Evolutionary conservation across 805 yeast genomes (phyloP), one percentile per base, ranked within the genome.

Genomic region (Ogataea ramenticola): DNA sequence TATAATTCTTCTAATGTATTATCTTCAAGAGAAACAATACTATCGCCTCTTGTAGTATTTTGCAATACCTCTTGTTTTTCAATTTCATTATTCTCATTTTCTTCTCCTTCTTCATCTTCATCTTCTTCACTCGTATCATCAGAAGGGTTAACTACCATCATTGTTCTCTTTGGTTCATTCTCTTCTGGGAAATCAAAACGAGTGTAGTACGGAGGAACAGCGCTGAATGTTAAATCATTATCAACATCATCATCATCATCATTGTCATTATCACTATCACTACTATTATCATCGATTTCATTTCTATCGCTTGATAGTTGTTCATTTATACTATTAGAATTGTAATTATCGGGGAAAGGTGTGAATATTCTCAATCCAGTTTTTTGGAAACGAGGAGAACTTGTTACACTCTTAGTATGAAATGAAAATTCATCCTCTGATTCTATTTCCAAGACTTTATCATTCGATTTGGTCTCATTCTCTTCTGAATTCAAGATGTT

Each of bases 141-240:
- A 16, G 39, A 34, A 4, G 34, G 33, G 26, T 53, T 53, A 24
- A 49, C 48, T 26, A 57, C 50, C 32, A 52, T 48, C 64, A 59
- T 59, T 30, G 48, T 51, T 46, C 45, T 36, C 32, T 29, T 43
- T 2, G 48, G 51, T 9, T 33, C 37, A 24, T 7, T 24, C 8
- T 50, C 53, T 6, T 45, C 48, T 3, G 17, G 8, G 16, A 48
- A 40, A 17, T 54, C 60, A 44, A 60, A 59, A 10, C 55, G 61
- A 2, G 61, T 47, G 26, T 53, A 55, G 40, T 52, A 51, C 7
- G 69, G 67, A 2, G 70, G 58, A 40, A 59, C 55, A 2, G 67
- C 69, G 7, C 56, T 58, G 44, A 67, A 67, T 38, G 59, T 60
- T 19, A 67, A 43, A 6, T 50, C 57, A 2, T 54, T 65, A 39